Base-by-base conservation (phyloP, 1,139 yeast species). In the Scheffersomyces segobiensis region DNA sequence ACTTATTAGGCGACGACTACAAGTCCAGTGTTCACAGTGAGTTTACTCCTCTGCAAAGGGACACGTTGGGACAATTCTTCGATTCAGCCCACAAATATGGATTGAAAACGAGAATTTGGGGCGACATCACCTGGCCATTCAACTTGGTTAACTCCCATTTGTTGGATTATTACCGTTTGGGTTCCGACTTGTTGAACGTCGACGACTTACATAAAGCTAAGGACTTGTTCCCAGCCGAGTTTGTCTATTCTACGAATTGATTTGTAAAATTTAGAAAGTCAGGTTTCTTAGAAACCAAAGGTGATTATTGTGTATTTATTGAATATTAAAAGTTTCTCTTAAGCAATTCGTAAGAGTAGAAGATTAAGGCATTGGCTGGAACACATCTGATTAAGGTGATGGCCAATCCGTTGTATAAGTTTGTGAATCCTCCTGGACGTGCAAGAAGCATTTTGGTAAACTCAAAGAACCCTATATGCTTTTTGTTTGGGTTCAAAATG, bases 341-440 rank as follows among this genome's bases (percentile, higher is more conserved):
- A 59, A 91, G 72, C 48, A 84, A 75, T 69, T 93, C 97, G 69
- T 93, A 92, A 17, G 88, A 80, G 65, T 89, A 86, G 74, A 93
- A 93, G 51, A 93, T 91, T 46, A 89, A 80, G 2, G 98, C 97
- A 66, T 92, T 91, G 1, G 97, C 93, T 0, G 98, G 98, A 0
- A 91, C 85, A 0, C 97, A 93, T 67, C 97, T 83, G 4, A 86
- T 67, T 61, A 92, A 74, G 0, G 98, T 93, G 58, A 93, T 88
- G 0, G 96, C 92, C 60, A 95, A 79, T 1, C 99, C 98, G 62
- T 90, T 85, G 68, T 93, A 93, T 58, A 93, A 84, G 8, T 90
- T 93, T 22, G 76, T 66, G 3, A 92, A 56, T 0, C 95, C 95
- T 2, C 80, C 89, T 79, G 57, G 77, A 49, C 71, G 68, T 26